These are phyloP conservation scores for Esteya vermicola DNA, from an alignment of 2,329 filamentous ascomycete species.

Conservation along the genomic window DNA sequence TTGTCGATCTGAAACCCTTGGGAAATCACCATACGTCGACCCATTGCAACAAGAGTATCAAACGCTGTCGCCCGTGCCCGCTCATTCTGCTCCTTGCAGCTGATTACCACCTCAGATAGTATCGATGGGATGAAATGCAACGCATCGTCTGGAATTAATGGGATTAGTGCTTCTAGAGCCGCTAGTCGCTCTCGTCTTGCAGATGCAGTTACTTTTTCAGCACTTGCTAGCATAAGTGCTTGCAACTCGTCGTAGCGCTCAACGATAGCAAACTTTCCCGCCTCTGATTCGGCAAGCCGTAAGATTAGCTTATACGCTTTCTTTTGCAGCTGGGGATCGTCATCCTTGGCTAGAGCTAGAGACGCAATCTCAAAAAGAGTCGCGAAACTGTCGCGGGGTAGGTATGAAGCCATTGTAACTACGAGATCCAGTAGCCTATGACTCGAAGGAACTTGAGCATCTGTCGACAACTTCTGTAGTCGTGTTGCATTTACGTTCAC, in stretches of 20 bases:
- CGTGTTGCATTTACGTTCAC: too few species aligned
- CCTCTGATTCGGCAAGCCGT: conserved; percentile 67
- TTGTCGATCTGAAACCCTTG: conserved; percentile 67
- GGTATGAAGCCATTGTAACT: conserved; percentile 88
- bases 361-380: conserved; percentile 78
- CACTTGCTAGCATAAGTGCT: conserved; percentile 60
- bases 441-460: conserved; percentile 83
- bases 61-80: conserved; percentile 82
- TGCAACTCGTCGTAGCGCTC: conserved; percentile 71
- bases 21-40: conserved; percentile 55
- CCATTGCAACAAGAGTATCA: conserved; percentile 78
- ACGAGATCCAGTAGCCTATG: conserved; percentile 95
- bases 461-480: too few species aligned
- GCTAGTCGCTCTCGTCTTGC: conserved; percentile 75
- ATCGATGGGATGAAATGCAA: conserved; percentile 89
- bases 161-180: conserved; percentile 67
- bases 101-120: conserved; percentile 86
- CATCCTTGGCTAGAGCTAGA: conserved; percentile 63
- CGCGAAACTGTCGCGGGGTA: conserved; percentile 73
- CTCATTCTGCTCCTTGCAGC: conserved; percentile 96
- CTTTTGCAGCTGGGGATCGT: conserved; percentile 90
- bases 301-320: conserved; percentile 98
- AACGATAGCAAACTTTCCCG: conserved; percentile 59
- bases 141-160: conserved; percentile 60
- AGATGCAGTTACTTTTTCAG: conserved; percentile 75